A percentile compares a stretch with the other conserved stretches of the same genome.
phyloP scores from a whole-genome alignment of 2,329 filamentous ascomycete species.

The Thermochaetoides dissita region DNA sequence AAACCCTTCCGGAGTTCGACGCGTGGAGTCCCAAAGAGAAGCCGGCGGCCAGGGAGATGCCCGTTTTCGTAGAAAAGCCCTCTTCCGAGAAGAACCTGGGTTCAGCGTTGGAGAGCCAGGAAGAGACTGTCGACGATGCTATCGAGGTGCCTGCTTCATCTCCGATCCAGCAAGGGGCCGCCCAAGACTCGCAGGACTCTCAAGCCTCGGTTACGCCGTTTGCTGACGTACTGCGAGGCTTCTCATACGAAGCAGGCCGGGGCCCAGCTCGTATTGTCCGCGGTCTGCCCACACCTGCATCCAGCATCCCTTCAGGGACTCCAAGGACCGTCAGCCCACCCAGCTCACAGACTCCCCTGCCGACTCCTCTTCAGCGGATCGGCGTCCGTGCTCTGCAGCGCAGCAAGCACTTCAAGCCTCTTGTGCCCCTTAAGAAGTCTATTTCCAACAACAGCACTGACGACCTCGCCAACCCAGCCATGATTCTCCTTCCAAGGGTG shows the following conservation, averaged over 20 bases:
- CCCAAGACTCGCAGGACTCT: background rate
- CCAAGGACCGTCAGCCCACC: conserved; percentile 3
- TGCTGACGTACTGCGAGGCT: conserved; percentile 14
- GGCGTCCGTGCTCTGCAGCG: conserved; percentile 31
- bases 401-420: conserved; percentile 14
- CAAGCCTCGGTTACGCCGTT: conserved; percentile 13
- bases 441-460: conserved; percentile 10
- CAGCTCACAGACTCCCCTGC: conserved; percentile 11
- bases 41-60: conserved; percentile 25
- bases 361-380: conserved; percentile 40
- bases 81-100: conserved; percentile 8
- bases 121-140: conserved; percentile 3
- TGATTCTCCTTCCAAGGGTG: conserved; percentile 40
- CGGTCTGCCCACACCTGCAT: conserved; percentile 28
- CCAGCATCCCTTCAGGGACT: conserved; percentile 13
- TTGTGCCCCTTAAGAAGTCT: conserved; percentile 11
- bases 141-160: conserved; percentile 13
- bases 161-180: conserved; percentile 2
- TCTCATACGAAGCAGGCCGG: conserved; percentile 18
- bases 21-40: conserved; percentile 28
- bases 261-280: conserved; percentile 19
- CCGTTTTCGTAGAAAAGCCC: conserved; percentile 30
- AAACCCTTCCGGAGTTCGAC: conserved; percentile 37
- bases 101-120: conserved; percentile 4
- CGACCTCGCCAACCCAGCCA: conserved; percentile 36